These are phyloP conservation scores for Ganoderma leucocontextum DNA, from an alignment of 1,284 basidiomycete genomes.

Conservation along the genomic window DNA sequence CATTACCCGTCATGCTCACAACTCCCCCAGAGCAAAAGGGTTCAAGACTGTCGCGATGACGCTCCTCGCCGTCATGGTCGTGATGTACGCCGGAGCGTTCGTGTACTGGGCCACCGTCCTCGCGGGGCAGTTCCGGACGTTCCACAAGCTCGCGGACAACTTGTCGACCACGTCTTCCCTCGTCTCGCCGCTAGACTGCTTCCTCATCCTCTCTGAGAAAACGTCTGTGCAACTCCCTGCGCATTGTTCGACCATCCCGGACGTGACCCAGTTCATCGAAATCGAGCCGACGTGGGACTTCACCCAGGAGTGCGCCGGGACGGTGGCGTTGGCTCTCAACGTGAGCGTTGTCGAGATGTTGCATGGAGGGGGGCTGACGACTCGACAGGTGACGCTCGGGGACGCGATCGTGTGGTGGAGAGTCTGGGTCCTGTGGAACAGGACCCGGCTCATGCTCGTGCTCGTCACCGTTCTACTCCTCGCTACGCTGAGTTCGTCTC, in stretches of 20 bases:
- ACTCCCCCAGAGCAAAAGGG: neutral
- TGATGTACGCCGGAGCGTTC: neutral
- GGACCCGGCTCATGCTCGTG: neutral
- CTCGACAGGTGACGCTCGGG: neutral
- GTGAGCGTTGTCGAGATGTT: neutral
- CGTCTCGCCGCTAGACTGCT: neutral
- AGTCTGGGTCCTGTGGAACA: neutral
- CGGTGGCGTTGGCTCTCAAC: neutral
- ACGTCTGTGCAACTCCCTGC: neutral
- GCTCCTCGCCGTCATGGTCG: neutral
- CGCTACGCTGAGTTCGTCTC: neutral
- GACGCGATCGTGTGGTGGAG: slow-evolving; percentile 7
- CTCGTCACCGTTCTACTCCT: neutral
- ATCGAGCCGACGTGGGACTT: slow-evolving; percentile 6
- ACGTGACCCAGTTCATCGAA: neutral
- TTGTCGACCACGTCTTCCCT: neutral
- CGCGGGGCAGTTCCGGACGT: slow-evolving; percentile 1
- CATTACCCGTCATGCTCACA: neutral
- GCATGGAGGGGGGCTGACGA: neutral
- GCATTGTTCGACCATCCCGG: neutral
- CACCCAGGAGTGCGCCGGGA: slow-evolving; percentile 1
- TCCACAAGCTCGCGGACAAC: neutral
- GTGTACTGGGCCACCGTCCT: neutral
- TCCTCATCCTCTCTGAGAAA: neutral
- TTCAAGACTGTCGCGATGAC: neutral